Conservation (phyloP, 1,284 basidiomycete genomes). For the Ustilago sp. region DNA sequence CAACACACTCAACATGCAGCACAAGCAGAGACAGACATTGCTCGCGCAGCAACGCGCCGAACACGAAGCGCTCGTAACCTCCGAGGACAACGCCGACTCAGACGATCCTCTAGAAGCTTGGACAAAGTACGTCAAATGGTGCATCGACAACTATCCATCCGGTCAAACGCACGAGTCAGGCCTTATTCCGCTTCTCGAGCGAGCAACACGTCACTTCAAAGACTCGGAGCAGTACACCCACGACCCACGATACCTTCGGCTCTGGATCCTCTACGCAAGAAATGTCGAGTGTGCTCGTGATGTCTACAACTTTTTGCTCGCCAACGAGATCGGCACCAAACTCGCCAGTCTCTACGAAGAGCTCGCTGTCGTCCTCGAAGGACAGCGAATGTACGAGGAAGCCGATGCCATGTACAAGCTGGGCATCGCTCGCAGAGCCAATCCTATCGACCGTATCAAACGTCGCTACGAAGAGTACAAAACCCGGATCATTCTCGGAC, state of each 20-base stretch:
- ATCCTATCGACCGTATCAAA: conserved; percentile 87
- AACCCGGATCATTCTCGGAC: conserved; percentile 71
- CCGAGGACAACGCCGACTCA: conserved; percentile 53
- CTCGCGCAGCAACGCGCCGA: conserved; percentile 55
- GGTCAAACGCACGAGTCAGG: conserved; percentile 75
- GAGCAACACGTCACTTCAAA: conserved; percentile 81
- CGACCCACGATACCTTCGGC: conserved; percentile 87
- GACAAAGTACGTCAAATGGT: conserved; percentile 78
- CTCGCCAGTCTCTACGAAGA: conserved; percentile 87
- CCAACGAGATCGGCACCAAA: conserved; percentile 81
- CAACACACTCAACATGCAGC: conserved; percentile 63
- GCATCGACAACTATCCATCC: conserved; percentile 74
- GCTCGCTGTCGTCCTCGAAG: conserved; percentile 81
- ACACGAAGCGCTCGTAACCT: conserved; percentile 51
- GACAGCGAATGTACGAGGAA: conserved; percentile 75
- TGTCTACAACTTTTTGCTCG: conserved; percentile 76
- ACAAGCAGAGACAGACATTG: conserved; percentile 58
- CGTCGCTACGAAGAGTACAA: conserved; percentile 85
- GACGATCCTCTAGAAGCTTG: conserved; percentile 59
- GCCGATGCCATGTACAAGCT: conserved; percentile 84
- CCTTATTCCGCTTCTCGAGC: conserved; percentile 80
- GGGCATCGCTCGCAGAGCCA: conserved; percentile 83
- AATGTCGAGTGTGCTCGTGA: conserved; percentile 65
- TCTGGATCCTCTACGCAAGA: conserved; percentile 81
- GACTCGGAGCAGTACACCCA: conserved; percentile 82